Conservation (phyloP, 768 basidiomycete species). For the Podaxis sp. region DNA sequence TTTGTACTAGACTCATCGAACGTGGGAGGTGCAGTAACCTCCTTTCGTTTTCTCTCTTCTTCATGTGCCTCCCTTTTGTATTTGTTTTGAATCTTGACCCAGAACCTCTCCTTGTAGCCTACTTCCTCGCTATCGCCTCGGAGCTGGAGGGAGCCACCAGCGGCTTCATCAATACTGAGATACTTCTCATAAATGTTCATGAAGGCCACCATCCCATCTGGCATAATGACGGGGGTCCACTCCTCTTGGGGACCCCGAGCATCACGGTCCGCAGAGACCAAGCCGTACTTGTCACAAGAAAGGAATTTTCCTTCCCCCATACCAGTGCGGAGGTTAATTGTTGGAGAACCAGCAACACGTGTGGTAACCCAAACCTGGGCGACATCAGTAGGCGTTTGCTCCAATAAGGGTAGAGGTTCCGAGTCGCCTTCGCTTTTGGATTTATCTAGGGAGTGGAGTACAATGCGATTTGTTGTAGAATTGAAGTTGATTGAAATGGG, state of each 20-base stretch:
- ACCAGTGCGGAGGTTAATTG: slow-evolving; percentile 83
- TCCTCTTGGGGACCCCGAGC: slow-evolving; percentile 93
- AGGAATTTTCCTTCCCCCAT: slow-evolving; percentile 89
- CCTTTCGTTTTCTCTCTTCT: slow-evolving; percentile 71
- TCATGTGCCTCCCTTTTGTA: slow-evolving; percentile 82
- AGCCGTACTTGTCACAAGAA: slow-evolving; percentile 81
- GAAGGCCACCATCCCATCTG: slow-evolving; percentile 84
- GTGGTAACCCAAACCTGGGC: slow-evolving; percentile 91
- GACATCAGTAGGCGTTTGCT: slow-evolving; percentile 74
- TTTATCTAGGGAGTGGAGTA: slow-evolving; percentile 63
- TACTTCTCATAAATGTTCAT: slow-evolving; percentile 90
- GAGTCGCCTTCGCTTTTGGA: slow-evolving; percentile 43
- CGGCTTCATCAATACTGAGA: slow-evolving; percentile 79
- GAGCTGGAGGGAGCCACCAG: slow-evolving; percentile 73
- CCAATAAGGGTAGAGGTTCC: slow-evolving; percentile 45
- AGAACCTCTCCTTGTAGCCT: slow-evolving; percentile 83
- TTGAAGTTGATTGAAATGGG: slow-evolving; percentile 77
- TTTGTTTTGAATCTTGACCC: slow-evolving; percentile 85
- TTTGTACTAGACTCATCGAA: slow-evolving; percentile 75
- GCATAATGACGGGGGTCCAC: slow-evolving; percentile 81
- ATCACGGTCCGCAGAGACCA: slow-evolving; percentile 81
- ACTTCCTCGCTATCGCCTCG: slow-evolving; percentile 84
- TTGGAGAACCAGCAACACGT: slow-evolving; percentile 76
- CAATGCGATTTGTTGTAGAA: slow-evolving; percentile 66
- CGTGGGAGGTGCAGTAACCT: slow-evolving; percentile 41